Evolutionary conservation across 345 rosid species (phyloP).

Genomic region (Eutrema heterophyllum): DNA sequence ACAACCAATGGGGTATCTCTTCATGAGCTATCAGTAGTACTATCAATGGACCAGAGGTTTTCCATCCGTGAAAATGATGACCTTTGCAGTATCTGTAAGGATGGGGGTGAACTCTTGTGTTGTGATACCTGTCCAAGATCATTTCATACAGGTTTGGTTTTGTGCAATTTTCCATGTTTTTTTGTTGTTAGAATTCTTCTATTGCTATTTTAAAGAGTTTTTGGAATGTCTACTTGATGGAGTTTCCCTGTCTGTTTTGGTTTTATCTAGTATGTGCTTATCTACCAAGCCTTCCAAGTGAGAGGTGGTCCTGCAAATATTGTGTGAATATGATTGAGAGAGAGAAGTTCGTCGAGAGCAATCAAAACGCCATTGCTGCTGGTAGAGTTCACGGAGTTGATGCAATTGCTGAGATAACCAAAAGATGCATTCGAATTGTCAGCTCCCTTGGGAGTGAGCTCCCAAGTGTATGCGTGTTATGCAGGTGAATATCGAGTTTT

Average conservation of each 20-base stretch:
- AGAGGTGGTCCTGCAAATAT: conserved; percentile 79
- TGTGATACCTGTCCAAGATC: conserved; percentile 98
- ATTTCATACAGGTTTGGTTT: conserved; percentile 66
- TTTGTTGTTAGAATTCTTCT: conserved; percentile 1
- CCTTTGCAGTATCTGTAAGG: conserved; percentile 73
- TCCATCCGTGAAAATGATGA: conserved; percentile 73
- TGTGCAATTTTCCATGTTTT: not conserved
- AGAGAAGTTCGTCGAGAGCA: conserved; percentile 66
- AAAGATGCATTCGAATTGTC: conserved; percentile 85
- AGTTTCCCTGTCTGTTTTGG: not conserved
- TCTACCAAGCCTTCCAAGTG: conserved; percentile 51
- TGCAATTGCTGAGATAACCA: conserved; percentile 78
- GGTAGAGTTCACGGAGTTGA: conserved; percentile 89
- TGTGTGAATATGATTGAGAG: conserved; percentile 56
- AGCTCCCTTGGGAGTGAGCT: conserved; percentile 50
- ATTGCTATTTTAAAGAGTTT: not conserved
- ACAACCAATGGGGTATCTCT: conserved; percentile 98
- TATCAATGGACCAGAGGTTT: conserved; percentile 50
- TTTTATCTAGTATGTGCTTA: conserved; percentile 26
- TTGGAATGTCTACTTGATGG: conserved; percentile 2
- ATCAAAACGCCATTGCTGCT: conserved; percentile 83
- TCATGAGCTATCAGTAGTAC: conserved; percentile 74
- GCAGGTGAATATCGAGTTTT: conserved; percentile 54
- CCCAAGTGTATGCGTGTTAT: conserved; percentile 75
- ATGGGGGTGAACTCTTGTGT: conserved; percentile 84